These are phyloP conservation scores for Ascoidea rubescens DNA, from an alignment of 805 yeast species.

Conservation along the genomic window DNA sequence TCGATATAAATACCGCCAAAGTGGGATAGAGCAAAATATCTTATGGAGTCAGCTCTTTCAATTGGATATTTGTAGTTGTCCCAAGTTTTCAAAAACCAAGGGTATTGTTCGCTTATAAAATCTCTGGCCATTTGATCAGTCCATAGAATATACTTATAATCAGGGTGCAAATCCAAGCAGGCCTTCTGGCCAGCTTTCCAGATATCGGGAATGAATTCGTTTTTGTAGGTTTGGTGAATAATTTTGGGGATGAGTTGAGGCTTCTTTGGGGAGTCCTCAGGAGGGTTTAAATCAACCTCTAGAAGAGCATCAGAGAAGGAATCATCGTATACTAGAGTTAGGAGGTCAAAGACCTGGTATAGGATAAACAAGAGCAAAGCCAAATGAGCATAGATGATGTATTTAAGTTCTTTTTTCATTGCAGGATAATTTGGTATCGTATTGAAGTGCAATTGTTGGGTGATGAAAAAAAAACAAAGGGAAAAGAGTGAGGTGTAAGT, in stretches of 20 bases:
- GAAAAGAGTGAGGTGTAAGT: background rate
- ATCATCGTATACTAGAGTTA: constrained; percentile 64
- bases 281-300: constrained; percentile 48
- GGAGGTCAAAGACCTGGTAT: constrained; percentile 59
- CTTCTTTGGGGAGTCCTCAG: constrained; percentile 23
- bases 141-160: constrained; percentile 81
- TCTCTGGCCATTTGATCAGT: constrained; percentile 74
- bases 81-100: constrained; percentile 77
- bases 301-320: constrained; percentile 48
- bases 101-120: constrained; percentile 65
- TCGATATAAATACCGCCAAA: constrained; percentile 89
- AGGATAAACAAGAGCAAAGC: constrained; percentile 36
- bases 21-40: constrained; percentile 72
- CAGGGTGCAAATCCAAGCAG: constrained; percentile 72
- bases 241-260: constrained; percentile 70
- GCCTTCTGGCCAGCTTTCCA: constrained; percentile 72
- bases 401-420: constrained; percentile 44
- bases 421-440: too few relatives aligned
- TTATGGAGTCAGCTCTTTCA: constrained; percentile 80
- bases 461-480: background rate
- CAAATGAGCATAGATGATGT: constrained; percentile 45
- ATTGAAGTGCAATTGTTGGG: background rate
- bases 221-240: constrained; percentile 88
- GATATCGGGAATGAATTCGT: constrained; percentile 58
- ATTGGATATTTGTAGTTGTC: constrained; percentile 70